Conservation (phyloP, 1,139 yeast species). For the Tardiomyces depauwii region DNA sequence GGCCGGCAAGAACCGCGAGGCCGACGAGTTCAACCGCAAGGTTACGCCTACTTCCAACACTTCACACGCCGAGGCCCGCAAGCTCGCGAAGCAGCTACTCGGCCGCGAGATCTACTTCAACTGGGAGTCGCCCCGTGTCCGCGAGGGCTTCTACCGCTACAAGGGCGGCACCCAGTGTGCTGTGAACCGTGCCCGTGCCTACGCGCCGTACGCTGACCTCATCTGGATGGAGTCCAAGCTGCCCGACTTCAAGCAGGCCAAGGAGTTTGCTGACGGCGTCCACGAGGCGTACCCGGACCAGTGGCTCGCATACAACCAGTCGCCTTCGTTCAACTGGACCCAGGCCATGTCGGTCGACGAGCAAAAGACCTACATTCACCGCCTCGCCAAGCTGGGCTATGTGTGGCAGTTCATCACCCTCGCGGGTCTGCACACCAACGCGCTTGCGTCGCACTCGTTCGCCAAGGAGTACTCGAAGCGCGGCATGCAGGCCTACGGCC, state of each 20-base stretch:
- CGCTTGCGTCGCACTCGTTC: conserved; percentile 81
- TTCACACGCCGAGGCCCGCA: conserved; percentile 73
- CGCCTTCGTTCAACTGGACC: conserved; percentile 98
- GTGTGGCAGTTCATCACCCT: conserved; percentile 97
- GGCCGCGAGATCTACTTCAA: conserved; percentile 84
- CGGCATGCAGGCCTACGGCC: conserved; percentile 96
- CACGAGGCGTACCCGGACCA: conserved; percentile 71
- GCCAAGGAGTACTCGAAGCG: conserved; percentile 64
- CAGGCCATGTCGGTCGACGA: conserved; percentile 81
- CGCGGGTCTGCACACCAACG: conserved; percentile 96
- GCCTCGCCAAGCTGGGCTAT: conserved; percentile 84
- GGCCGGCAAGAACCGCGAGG: conserved; percentile 47
- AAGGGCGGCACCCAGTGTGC: conserved; percentile 97
- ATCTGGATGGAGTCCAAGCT: conserved; percentile 98
- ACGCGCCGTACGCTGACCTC: conserved; percentile 89
- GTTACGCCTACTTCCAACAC: conserved; percentile 67
- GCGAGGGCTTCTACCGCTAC: conserved; percentile 97
- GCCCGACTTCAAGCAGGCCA: conserved; percentile 89
- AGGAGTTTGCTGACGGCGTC: conserved; percentile 90
- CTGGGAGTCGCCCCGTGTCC: conserved; percentile 94
- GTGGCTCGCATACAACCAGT: conserved; percentile 93
- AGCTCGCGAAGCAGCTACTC: conserved; percentile 60
- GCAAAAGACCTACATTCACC: conserved; percentile 81
- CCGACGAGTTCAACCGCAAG: conserved; percentile 50
- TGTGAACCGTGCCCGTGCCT: conserved; percentile 93